Evolutionary conservation across 768 basidiomycete species (phyloP), one percentile per base, ranked within the genome.

Genomic region (Lepiota subincarnata): DNA sequence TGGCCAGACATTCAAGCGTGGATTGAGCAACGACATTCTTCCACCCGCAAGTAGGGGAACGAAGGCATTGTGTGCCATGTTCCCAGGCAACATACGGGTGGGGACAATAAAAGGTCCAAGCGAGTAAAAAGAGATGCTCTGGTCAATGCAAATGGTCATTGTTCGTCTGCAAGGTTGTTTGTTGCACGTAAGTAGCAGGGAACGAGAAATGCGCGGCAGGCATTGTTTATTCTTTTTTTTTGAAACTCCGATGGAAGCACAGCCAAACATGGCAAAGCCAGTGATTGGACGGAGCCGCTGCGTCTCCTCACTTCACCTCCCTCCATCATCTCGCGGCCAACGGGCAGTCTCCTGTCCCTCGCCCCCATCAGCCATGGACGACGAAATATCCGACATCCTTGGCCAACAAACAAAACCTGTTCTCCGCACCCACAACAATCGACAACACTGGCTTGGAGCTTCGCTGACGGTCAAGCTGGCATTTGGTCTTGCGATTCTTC

Each of bases 11-110:
- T 73, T 81, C 84, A 82, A 89, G 86, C 76, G 86, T 88, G 86
- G 86, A 88, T 81, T 79, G 75, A 70, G 80, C 70, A 67, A 43
- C 59, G 48, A 52, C 78, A 45, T 63, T 88, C 79, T 88, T 74
- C 87, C 87, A 88, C 84, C 56, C 73, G 73, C 85, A 74, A 82
- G 86, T 86, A 79, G 83, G 82, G 86, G 69, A 79, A 87, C 86
- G 84, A 89, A 78, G 81, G 87, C 86, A 85, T 60, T 56, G 69
- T 65, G 59, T 64, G 83, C 87, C 76, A 69, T 89, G 86, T 86
- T 73, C 79, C 87, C 80, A 86, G 87, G 86, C 86, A 78, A 72
- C 67, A 72, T 83, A 73, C n/a, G 73, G 73, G 84, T 87, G 86
- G 86, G 64, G 55, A 28, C 37, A 53, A 61, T 50, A 51, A 56